Evolutionary conservation across 768 basidiomycete species (phyloP).

Genomic region (Dacryopinax spathularia): DNA sequence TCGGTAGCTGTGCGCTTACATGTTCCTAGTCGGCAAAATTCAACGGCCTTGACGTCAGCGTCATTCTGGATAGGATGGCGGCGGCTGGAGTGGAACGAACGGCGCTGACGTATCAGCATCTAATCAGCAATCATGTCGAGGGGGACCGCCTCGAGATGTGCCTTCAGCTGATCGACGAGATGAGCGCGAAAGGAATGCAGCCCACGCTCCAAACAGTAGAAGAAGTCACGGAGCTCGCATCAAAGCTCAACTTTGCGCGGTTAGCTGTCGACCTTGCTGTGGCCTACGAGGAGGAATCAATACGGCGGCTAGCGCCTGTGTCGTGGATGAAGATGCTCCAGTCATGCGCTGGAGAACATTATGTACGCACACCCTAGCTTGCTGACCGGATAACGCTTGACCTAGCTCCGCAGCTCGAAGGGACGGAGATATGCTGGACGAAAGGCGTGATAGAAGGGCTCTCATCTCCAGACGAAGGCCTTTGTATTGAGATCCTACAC

Average conservation of each 20-base stretch:
- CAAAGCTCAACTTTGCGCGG: constrained; percentile 40
- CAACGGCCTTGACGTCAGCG: constrained; percentile 22
- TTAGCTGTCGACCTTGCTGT: constrained; percentile 59
- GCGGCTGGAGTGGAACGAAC: constrained; percentile 36
- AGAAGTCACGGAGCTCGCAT: constrained; percentile 39
- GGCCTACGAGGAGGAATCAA: constrained; percentile 41
- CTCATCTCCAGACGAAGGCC: constrained; percentile 65
- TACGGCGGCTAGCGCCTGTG: constrained; percentile 37
- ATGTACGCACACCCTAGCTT: constrained; percentile 39
- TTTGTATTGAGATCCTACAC: constrained; percentile 52
- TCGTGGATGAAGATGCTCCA: constrained; percentile 56
- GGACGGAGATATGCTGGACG: constrained; percentile 28
- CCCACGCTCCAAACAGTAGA: constrained; percentile 39
- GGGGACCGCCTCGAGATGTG: constrained; percentile 50
- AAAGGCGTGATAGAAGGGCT: constrained; percentile 50
- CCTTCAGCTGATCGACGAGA: constrained; percentile 44
- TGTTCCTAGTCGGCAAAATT: constrained; percentile 21
- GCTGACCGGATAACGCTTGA: background rate
- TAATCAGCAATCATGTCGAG: constrained; percentile 36
- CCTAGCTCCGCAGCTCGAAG: background rate
- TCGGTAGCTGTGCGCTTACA: constrained; percentile 23
- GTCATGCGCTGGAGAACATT: constrained; percentile 47
- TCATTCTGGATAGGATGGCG: constrained; percentile 43
- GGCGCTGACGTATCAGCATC: constrained; percentile 36
- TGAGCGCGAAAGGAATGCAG: constrained; percentile 38